Base-by-base conservation (phyloP, 208 protist genomes). In the Wallacemonas sp. region DNA sequence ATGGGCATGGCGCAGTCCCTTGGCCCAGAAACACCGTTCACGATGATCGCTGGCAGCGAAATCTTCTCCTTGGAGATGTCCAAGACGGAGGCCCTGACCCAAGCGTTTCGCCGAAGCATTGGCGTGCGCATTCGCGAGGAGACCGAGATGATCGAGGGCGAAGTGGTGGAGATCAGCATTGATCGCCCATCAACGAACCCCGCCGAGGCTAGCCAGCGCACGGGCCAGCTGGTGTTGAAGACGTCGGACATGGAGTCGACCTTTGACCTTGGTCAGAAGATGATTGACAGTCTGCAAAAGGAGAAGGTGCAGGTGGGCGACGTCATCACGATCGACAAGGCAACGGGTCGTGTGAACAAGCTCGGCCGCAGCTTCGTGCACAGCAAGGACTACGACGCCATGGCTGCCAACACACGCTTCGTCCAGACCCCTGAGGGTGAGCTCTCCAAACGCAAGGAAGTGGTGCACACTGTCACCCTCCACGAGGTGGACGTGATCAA, bases 401-500 rank as follows among this genome's bases (percentile, higher is more conserved):
- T 96, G 89, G 93, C 88, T 9, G 76, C 85, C 44, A 97, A 96
- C 76, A 96, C 90, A 16, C 85, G 93, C 62, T 99, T 99, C 78
- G 95, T 99, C 32, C 92, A 98, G 61, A 98, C 96, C 21, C 99
- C 99, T 23, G 92, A 99, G 56, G 99, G 99, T 4, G 99, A 99
- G 87, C 88, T 99, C 26, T 98, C 99, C 67, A 99, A 99, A 81
- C 90, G 98, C 47, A 99, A 99, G 85, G 97, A 99, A 78, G 97
- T 99, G 17, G 97, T 99, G 41, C 99, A 99, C 88, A 99, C 94
- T 4, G 98, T 99, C 2, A 98, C 92, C 2, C 89, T 99, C 34
- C 99, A 99, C 74, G 99, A 99, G 78, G 99, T 99, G 61, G 99
- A 99, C 71, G 99, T 99, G 21, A 99, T 99, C 82, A 99, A 99